phyloP scores from a whole-genome alignment of 805 yeast genomes.

The Wickerhamiella alocasiicola region DNA sequence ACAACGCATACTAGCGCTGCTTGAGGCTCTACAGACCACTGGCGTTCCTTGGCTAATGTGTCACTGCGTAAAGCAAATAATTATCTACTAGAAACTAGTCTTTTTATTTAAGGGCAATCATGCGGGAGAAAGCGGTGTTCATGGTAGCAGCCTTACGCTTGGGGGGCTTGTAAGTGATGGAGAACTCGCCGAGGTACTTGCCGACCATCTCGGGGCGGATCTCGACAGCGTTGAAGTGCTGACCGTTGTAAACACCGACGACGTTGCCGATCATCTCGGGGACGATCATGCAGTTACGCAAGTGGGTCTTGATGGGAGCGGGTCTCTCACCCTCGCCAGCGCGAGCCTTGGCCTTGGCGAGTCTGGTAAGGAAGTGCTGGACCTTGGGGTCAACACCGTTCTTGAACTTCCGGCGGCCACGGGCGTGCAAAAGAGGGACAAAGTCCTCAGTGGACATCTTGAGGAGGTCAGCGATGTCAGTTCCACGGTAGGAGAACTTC shows the following conservation, averaged over 20 bases:
- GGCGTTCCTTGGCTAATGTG: too few species aligned
- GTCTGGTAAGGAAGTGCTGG: slow-evolving; percentile 91
- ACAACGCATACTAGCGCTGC: too few species aligned
- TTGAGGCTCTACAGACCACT: too few species aligned
- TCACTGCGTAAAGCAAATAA: slow-evolving; percentile 1
- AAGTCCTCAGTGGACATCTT: slow-evolving; percentile 94
- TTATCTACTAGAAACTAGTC: slow-evolving; percentile 2
- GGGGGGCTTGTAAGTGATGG: slow-evolving; percentile 98
- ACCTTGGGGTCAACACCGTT: slow-evolving; percentile 95
- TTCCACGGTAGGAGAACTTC: slow-evolving; percentile 98
- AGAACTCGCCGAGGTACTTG: slow-evolving; percentile 99
- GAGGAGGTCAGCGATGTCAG: slow-evolving; percentile 86
- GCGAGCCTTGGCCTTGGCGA: slow-evolving; percentile 92
- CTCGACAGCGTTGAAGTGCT: slow-evolving; percentile 97
- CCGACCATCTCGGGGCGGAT: slow-evolving; percentile 99
- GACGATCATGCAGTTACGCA: slow-evolving; percentile 95
- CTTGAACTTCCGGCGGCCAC: slow-evolving; percentile 99
- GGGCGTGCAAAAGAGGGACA: slow-evolving; percentile 90
- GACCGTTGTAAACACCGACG: slow-evolving; percentile 99
- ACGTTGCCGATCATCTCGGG: slow-evolving; percentile 99
- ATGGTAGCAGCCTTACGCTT: slow-evolving; percentile 70
- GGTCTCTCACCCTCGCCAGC: slow-evolving; percentile 81
- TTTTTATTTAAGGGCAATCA: slow-evolving; percentile 23
- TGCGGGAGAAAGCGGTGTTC: slow-evolving; percentile 23
- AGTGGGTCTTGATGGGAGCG: slow-evolving; percentile 94